phyloP scores from a whole-genome alignment of 192 early-diverging fungal species.

The Backusella luteola region DNA sequence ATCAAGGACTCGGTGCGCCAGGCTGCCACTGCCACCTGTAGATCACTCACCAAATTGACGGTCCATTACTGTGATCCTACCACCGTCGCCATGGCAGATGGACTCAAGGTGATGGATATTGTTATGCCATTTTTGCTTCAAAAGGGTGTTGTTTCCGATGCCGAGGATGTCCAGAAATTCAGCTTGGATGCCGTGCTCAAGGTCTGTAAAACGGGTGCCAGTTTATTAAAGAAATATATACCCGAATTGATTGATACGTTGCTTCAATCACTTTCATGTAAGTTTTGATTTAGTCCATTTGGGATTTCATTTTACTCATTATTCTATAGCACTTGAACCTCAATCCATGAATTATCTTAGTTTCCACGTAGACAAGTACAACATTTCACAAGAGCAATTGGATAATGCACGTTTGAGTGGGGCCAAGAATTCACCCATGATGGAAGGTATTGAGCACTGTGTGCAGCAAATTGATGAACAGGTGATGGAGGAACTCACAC shows the following conservation, averaged over 20 bases:
- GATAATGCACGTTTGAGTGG: slow-evolving; percentile 80
- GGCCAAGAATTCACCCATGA: slow-evolving; percentile 89
- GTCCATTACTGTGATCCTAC: slow-evolving; percentile 83
- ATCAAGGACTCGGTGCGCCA: slow-evolving; percentile 90
- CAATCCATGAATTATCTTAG: slow-evolving; percentile 79
- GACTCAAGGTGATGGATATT: slow-evolving; percentile 72
- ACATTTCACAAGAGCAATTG: slow-evolving; percentile 83
- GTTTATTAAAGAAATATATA: slow-evolving; percentile 71
- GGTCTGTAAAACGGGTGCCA: slow-evolving; percentile 75
- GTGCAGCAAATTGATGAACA: slow-evolving; percentile 74
- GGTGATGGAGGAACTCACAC: slow-evolving; percentile 65
- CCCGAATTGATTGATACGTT: slow-evolving; percentile 72
- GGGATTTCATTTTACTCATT: neutral
- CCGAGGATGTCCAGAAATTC: slow-evolving; percentile 87
- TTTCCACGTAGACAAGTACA: slow-evolving; percentile 85
- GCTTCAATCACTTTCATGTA: slow-evolving; percentile 78
- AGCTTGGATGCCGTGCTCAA: slow-evolving; percentile 78
- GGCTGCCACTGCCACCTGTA: slow-evolving; percentile 79
- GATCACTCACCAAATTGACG: slow-evolving; percentile 76
- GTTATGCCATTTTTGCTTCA: slow-evolving; percentile 85
- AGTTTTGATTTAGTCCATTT: slow-evolving; percentile 25
- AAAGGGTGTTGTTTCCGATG: slow-evolving; percentile 72
- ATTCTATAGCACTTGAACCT: slow-evolving; percentile 34
- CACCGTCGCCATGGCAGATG: slow-evolving; percentile 53
- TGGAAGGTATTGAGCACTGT: slow-evolving; percentile 83